Base-by-base conservation (phyloP, 169 alveolate genomes). In the Cryptosporidium viatorum region DNA sequence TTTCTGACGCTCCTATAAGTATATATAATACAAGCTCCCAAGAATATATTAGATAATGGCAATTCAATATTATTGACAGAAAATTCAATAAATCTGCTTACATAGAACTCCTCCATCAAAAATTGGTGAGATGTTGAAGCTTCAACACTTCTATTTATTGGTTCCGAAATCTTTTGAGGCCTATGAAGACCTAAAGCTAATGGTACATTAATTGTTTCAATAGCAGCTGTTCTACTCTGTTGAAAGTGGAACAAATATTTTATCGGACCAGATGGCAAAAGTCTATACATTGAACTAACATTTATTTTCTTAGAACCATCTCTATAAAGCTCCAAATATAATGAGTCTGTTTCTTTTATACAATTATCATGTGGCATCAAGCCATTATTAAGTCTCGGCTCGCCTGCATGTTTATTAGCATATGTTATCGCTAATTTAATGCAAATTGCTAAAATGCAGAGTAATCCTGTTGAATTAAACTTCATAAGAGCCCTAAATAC, bases 101-200 rank as follows among this genome's bases (percentile, higher is more conserved):
- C 43, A 26, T 62, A 80, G 41, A 39, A 80, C 70, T 80, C 89
- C 16, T 80, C 89, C 60, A 41, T 48, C 48, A 80, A 50, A 43
- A 31, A 80, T 29, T 59, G 51, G 31, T 41, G 69, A 26, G 89
- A 50, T 18, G 80, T 43, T 16, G 89, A 59, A 7, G 89, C 74
- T n/a, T 62, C 71, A 31, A 80, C 89, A 41, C 80, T 65, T 62
- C 89, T 59, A 80, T 59, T 59, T 7, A 65, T 62, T 43, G 89
- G 89, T 14, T 26, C 39, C 2, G 73, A 37, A 43, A 80, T 60
- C 8, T 23, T 80, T 35, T 80, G 89, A 0, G 89, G 89, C 14
- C 89, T 41, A 33, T 80, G 89, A 16, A 80, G 70, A 9, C 89
- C 89, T 8, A 80, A 23, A 39, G 65, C 60, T 7, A 80, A 67